Base-by-base conservation (phyloP, 495 filamentous ascomycete species). In the Neurospora sp. region DNA sequence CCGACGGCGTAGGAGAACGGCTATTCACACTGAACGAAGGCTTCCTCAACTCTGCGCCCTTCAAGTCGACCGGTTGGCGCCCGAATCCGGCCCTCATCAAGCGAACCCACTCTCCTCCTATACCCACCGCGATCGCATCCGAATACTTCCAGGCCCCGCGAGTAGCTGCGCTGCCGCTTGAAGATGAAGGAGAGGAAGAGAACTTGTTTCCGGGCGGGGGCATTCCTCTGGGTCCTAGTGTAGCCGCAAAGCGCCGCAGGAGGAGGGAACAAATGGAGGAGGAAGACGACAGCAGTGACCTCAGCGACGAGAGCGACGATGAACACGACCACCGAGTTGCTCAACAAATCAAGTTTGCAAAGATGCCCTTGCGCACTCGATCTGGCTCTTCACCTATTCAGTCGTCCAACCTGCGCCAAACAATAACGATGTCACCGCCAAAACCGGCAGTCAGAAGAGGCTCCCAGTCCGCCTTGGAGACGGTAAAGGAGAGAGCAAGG, bases 301-400 rank as follows among this genome's bases (percentile, higher is more conserved):
- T 98, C 74, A 98, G 93, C 77, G 96, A 98, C 76, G 95, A 98
- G 71, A 98, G 94, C 76, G 96, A 99, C 69, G 95, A 97, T 39
- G 94, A 97, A 73, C 86, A 85, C 11, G 93, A 97, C 69, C 85
- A 86, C 62, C 83, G 87, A 46, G 87, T 83, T 48, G 85, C 83
- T 70, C 92, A 96, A 76, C 92, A 96, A 78, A 97, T 99, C 79
- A 94, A 94, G 79, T 99, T 99, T 77, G 87, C 91, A 39, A 98
- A 98, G 80, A 92, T 98, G 91, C 94, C 96, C 2, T 85, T 97
- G n/a, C 88, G 94, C 23, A 91, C 86, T 72, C 90, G 96, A 71
- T 91, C 93, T 62, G 95, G 92, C 31, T 97, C 94, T 1, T 97
- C 94, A 42, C 95, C 95, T 16, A 91, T 93, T 42, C 92, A 88